Evolutionary conservation across 257 asterid species (phyloP).

Genomic region (Cruciata laevipes): DNA sequence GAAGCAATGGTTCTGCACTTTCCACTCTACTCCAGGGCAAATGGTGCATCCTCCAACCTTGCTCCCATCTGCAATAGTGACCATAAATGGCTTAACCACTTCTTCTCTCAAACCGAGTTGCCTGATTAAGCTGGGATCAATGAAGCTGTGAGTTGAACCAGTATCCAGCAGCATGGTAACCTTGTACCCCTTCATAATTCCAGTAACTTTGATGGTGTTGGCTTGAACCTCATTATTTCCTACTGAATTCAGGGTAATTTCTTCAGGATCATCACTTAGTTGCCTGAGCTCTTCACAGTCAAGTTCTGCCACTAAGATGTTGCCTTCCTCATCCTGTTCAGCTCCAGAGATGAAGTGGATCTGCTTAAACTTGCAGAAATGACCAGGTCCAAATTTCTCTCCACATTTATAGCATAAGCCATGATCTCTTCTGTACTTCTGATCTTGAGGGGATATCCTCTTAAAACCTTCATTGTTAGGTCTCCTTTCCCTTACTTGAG

Average conservation of each 20-base stretch:
- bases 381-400: no score
- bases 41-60: background rate
- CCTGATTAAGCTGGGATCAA: background rate
- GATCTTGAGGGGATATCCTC: no score
- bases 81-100: background rate
- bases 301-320: background rate
- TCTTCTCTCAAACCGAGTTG: background rate
- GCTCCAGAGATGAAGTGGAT: no score
- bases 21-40: background rate
- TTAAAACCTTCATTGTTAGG: no score
- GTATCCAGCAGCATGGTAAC: background rate
- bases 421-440: no score
- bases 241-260: background rate
- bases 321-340: background rate
- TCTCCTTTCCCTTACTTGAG: no score
- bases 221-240: background rate
- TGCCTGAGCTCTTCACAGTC: background rate
- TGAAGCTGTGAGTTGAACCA: background rate
- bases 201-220: background rate
- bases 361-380: no score
- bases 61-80: background rate
- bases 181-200: background rate
- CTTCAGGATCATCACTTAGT: background rate
- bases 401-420: no score
- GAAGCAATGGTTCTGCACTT: background rate